A percentile compares a stretch with the other conserved stretches of the same genome.
Evolutionary conservation across 1,284 basidiomycete species (phyloP).

Genomic region (Volvariella surrecta): DNA sequence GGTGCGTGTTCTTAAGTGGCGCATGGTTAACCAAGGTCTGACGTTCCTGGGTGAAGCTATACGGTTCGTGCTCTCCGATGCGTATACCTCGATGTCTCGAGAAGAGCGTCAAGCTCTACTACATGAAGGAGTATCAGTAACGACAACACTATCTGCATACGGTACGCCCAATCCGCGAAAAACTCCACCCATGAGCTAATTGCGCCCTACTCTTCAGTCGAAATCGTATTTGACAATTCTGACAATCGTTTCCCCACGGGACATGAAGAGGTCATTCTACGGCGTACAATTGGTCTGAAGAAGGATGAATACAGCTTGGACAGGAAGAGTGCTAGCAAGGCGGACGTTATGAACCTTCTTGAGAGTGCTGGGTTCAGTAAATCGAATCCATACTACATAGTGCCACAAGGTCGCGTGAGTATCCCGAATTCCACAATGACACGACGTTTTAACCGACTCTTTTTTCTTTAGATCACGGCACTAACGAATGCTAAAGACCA

Average conservation of each 20-base stretch:
- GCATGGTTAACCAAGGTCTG: not conserved
- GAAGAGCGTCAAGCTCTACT: constrained; percentile 90
- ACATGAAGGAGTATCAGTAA: constrained; percentile 87
- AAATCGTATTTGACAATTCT: constrained; percentile 84
- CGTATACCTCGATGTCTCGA: constrained; percentile 91
- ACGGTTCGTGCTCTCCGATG: constrained; percentile 95
- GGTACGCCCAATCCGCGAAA: constrained; percentile 34
- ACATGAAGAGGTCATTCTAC: constrained; percentile 76
- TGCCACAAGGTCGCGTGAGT: constrained; percentile 91
- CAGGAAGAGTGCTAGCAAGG: constrained; percentile 91
- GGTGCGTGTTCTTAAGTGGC: constrained; percentile 37
- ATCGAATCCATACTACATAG: constrained; percentile 98
- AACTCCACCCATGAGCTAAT: too few relatives aligned
- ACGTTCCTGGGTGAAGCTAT: constrained; percentile 59
- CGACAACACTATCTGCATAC: constrained; percentile 89
- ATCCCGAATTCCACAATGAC: not conserved
- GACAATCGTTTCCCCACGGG: constrained; percentile 90
- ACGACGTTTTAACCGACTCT: not conserved
- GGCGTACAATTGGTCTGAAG: constrained; percentile 94
- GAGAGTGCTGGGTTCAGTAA: constrained; percentile 96
- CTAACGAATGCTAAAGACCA: constrained; percentile 97
- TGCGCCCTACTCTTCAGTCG: constrained; percentile 35
- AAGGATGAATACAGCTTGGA: constrained; percentile 99
- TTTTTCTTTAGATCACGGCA: constrained; percentile 70
- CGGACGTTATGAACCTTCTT: constrained; percentile 93